Base-by-base conservation (phyloP, 331 rosid genomes). In the Malus hybrid region DNA sequence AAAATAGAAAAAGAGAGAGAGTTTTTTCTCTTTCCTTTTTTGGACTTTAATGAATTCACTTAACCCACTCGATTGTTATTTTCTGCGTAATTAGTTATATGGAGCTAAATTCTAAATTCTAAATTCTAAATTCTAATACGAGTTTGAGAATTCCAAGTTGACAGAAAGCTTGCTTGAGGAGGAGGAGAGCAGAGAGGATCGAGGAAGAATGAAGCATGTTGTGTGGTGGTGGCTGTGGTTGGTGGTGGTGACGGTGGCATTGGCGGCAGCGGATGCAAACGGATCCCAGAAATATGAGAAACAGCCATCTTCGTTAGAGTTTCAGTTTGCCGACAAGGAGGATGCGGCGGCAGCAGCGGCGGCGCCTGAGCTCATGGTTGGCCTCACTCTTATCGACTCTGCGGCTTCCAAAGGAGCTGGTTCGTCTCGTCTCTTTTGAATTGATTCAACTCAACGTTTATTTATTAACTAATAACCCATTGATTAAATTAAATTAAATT, bases 391-490 rank as follows among this genome's bases (percentile, higher is more conserved):
- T 24, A 90, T 93, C 77, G 75, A 79, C n/a, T 80, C 84, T 74
- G 98, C 98, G 81, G 87, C 81, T 83, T 83, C 91, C 44, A 86
- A 82, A 50, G 96, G 91, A 82, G 96, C 98, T 42, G 96, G 95
- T 93, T 14, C 16, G 54, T 48, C 2, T 46, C 67, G 62, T 73
- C 50, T 69, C 71, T 65, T 59, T 19, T 36, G 54, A 19, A 55
- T n/a, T 55, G 24, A 55, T 55, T 55, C 24, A 55, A 55, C 54
- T 13, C 18, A 12, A 46, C 54, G 20, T 48, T 52, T 48, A 9
- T 36, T 27, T 63, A 59, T 28, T 48, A 13, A 48, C 18, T 48
- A 48, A 48, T 48, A 48, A 48, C 54, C 18, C 6, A 44, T 12
- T 44, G 52, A 2, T 39, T 39, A 39, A 71, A 44, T 44, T 4